phyloP scores from a whole-genome alignment of 139 green algal species.

The Tetraselmis striata region DNA sequence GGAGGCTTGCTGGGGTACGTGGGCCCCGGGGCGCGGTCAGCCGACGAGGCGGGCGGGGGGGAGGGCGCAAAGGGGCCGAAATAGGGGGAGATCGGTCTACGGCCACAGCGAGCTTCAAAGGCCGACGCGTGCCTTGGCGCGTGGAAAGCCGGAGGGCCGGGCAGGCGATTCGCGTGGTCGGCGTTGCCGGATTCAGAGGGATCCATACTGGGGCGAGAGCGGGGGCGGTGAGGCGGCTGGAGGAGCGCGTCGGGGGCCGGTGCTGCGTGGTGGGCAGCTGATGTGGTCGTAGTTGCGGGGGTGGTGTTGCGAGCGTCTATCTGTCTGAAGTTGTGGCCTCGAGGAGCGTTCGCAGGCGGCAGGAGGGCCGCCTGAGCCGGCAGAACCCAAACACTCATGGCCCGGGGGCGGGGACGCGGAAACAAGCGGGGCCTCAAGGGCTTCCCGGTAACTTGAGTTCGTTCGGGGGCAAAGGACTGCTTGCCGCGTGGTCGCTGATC shows the following conservation, averaged over 20 bases:
- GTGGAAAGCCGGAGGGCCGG: not conserved
- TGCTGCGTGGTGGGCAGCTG: not conserved
- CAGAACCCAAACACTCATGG: not conserved
- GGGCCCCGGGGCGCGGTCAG: not conserved
- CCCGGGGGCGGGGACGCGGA: too few species aligned
- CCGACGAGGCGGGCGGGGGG: not conserved
- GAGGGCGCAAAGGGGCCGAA: not conserved
- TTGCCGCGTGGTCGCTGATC: too few species aligned
- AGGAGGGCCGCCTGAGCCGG: not conserved
- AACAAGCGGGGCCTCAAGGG: too few species aligned
- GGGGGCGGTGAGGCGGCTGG: not conserved
- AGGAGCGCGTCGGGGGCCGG: too few species aligned
- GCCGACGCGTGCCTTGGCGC: not conserved
- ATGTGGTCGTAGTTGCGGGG: too few species aligned
- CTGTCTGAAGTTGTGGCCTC: not conserved
- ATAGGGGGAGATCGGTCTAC: too few species aligned
- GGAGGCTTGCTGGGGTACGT: not conserved
- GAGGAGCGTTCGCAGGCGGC: not conserved
- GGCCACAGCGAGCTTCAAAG: too few species aligned
- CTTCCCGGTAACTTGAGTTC: too few species aligned
- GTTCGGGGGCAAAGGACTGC: too few species aligned
- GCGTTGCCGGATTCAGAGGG: not conserved
- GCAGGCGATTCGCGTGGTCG: not conserved
- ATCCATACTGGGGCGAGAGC: not conserved
- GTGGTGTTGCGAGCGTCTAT: not conserved